Base-by-base conservation (phyloP, 257 asterid genomes). In the Plectranthus barbatus region DNA sequence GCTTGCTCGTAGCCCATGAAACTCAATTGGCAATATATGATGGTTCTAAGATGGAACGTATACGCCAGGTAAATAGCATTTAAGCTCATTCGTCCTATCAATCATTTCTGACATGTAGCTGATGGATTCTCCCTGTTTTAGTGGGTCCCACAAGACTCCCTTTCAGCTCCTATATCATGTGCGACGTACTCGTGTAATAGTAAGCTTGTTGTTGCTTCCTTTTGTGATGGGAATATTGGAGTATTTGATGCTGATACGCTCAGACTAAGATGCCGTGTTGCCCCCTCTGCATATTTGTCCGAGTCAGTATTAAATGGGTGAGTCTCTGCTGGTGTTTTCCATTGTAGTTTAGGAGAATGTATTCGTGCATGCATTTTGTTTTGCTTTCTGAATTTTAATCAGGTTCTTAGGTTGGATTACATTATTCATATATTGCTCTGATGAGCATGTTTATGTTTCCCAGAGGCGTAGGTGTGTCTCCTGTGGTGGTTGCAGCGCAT, bases 141-240 rank as follows among this genome's bases (percentile, higher is more conserved):
- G 99, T 93, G 99, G 99, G 74, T 93, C 61, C 96, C 99, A 4
- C 97, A 93, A 77, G 97, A 87, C 23, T 70, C 77, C 61, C 96
- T 93, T 47, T 81, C 97, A 3, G 94, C 99, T 4, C 92, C 97
- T 19, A 87, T 93, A 72, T 81, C 97, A 9, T 93, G 86, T 49
- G 99, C 99, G 4, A 73, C 86, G 1, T 93, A 87, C 80, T 87
- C 99, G 17, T 90, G 99, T 85, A 93, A 93, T 73, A 90, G 99
- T 71, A 87, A 77, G 71, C 82, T 93, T 29, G 86, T 93, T 51
- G 87, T 68, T 74, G 96, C 99, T 67, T 85, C 97, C 51, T 93
- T 90, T 66, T 64, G 81, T 51, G 96, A 93, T 52, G 99, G 99
- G 18, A 87, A 80, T 42, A 36, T 87, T 46, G 99, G 99, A 60